Evolutionary conservation across 257 asterid genomes (phyloP), one percentile per base, ranked within the genome.

Genomic region (Mentha longifolia): DNA sequence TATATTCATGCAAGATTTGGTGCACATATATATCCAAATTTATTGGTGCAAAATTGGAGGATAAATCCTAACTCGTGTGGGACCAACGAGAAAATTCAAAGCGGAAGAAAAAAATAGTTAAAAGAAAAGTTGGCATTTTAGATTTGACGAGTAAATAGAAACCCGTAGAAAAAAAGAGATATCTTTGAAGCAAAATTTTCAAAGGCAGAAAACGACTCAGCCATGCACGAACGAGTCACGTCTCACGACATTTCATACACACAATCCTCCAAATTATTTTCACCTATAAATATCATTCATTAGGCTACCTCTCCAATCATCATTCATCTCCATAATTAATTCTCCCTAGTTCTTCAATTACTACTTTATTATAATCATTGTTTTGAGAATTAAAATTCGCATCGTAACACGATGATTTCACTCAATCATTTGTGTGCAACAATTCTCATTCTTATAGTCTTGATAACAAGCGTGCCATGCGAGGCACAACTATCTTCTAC

Each of bases 401-500:
- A 61, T 16, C 17, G 3, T 19, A 7, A 0, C 4, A 67, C 41
- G 8, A 67, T 33, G 51, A 68, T 16, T 68, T 39, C 73, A 39
- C 9, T 10, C 25, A 37, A 37, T 39, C 22, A 14, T 37, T 52
- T 12, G 54, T 20, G 39, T 22, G 28, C 37, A 20, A 47, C 73
- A 54, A 0, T 68, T 39, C 11, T 55, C 13, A 2, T 35, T 7
- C 2, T 71, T 16, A 3, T 61, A 33, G 7, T 37, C 11, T 47
- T 72, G 54, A 20, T 61, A 3, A 1, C 51, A 0, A 61, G 49
- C n/a, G 54, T 43, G 7, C 20, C 61, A 11, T 33, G 70, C 45
- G 20, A 67, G 19, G 78, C 74, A 1, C 78, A 74, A 20, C 78
- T 74, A 2, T 74, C 78, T 8, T 31, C 78, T 3, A 58, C 64